These are phyloP conservation scores for Wickerhamiella brachini DNA, from an alignment of 805 yeast species.

Conservation along the genomic window DNA sequence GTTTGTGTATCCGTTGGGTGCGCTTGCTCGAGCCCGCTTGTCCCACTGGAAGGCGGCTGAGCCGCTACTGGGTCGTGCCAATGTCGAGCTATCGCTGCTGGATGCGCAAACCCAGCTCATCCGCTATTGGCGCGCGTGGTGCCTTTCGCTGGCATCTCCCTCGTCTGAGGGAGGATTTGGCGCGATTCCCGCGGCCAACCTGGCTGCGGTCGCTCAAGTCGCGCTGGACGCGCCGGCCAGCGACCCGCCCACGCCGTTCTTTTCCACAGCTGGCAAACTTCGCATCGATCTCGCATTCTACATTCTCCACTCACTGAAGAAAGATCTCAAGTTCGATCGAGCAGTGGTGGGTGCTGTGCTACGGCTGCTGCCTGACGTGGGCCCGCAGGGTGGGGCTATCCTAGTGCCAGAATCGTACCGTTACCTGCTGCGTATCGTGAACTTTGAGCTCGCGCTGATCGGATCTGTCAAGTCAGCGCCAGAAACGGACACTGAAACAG, in stretches of 20 bases:
- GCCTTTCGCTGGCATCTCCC: constrained; percentile 36
- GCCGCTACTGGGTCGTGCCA: constrained; percentile 26
- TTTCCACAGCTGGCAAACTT: constrained; percentile 40
- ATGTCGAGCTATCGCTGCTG: constrained; percentile 48
- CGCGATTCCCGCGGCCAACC: neutral
- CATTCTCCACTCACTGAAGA: constrained; percentile 17
- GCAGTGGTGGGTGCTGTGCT: constrained; percentile 24
- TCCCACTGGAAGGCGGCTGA: constrained; percentile 35
- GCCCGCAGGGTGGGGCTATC: constrained; percentile 21
- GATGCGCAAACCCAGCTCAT: constrained; percentile 57
- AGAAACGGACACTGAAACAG: constrained; percentile 13
- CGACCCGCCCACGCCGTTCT: constrained; percentile 36
- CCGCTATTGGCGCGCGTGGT: constrained; percentile 63
- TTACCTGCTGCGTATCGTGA: constrained; percentile 18
- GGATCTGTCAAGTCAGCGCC: too few species aligned
- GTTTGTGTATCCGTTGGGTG: constrained; percentile 42
- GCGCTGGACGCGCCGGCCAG: neutral
- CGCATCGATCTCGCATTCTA: constrained; percentile 57
- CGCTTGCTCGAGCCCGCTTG: constrained; percentile 50
- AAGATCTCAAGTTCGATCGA: constrained; percentile 2
- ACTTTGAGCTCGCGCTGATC: constrained; percentile 11
- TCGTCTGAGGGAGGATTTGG: neutral
- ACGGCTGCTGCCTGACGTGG: constrained; percentile 12
- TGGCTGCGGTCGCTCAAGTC: neutral
- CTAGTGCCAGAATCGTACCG: constrained; percentile 26